A percentile compares a stretch with the other conserved stretches of the same genome.
These are phyloP conservation scores for Botrytis deweyae DNA, from an alignment of 2,329 filamentous ascomycete species.

Conservation along the genomic window DNA sequence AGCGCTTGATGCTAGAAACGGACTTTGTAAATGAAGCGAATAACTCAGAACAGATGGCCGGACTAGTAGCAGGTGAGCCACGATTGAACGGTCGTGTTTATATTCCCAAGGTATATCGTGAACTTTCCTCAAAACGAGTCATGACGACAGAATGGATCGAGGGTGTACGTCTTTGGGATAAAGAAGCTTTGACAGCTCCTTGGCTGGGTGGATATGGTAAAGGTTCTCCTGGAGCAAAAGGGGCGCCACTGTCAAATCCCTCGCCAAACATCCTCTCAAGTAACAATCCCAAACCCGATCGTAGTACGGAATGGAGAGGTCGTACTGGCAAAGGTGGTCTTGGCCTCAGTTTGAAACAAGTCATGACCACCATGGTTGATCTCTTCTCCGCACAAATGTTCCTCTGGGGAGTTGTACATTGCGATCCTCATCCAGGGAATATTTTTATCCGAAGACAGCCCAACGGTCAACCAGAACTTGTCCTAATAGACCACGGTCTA, in stretches of 20 bases:
- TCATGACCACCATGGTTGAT: constrained; percentile 96
- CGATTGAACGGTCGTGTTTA: constrained; percentile 79
- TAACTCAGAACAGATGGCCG: constrained; percentile 82
- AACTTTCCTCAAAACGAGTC: constrained; percentile 78
- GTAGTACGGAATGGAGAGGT: constrained; percentile 75
- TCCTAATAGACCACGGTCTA: constrained; percentile 94
- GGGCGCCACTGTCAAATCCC: constrained; percentile 52
- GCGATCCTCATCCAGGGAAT: constrained; percentile 95
- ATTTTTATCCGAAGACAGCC: constrained; percentile 89
- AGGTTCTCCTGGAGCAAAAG: constrained; percentile 76
- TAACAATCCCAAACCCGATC: constrained; percentile 72
- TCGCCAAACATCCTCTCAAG: constrained; percentile 43
- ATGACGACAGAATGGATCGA: constrained; percentile 99
- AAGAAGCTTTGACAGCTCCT: constrained; percentile 69
- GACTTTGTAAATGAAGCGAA: constrained; percentile 90
- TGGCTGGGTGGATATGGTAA: constrained; percentile 78
- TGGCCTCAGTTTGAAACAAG: constrained; percentile 76
- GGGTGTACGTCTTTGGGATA: constrained; percentile 89
- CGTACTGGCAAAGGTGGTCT: constrained; percentile 72
- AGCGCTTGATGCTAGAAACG: constrained; percentile 88
- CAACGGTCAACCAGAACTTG: constrained; percentile 80
- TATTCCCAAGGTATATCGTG: constrained; percentile 79
- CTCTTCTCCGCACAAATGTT: constrained; percentile 98
- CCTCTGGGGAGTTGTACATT: constrained; percentile 92
- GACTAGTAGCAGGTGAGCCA: constrained; percentile 72